Conservation (phyloP, 441 rosid genomes). For the Adansonia rubrostipa region DNA sequence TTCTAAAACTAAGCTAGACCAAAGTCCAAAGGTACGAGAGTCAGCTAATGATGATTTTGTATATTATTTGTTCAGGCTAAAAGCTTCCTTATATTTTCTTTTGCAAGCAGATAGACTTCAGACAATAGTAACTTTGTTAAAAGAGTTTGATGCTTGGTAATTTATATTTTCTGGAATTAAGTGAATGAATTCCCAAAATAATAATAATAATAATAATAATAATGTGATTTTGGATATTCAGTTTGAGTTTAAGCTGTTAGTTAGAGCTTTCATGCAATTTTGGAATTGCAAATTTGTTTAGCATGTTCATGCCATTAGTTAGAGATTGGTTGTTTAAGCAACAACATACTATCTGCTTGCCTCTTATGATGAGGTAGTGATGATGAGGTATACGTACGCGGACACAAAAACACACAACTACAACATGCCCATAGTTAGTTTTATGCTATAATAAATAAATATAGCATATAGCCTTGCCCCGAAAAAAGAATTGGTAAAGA, state of each 20-base stretch:
- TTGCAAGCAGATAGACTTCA: not conserved
- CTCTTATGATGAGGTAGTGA: not conserved
- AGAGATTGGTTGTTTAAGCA: not conserved
- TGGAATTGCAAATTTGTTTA: not conserved
- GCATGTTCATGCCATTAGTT: not conserved
- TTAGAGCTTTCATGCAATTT: not conserved
- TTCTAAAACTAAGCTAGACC: not conserved
- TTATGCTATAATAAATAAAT: not conserved
- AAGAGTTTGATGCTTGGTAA: slow-evolving; percentile 5
- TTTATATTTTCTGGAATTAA: not conserved
- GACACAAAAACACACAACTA: not conserved
- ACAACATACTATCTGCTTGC: not conserved
- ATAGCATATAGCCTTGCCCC: not conserved
- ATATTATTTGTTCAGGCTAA: slow-evolving; percentile 3
- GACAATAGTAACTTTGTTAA: not conserved
- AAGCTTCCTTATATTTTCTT: slow-evolving; percentile 1
- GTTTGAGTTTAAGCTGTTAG: slow-evolving; percentile 2
- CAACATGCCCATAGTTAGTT: not conserved
- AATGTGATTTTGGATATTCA: not conserved
- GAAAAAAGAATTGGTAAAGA: not conserved
- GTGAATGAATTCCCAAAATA: slow-evolving; percentile 4
- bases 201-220: too few species aligned
- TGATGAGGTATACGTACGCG: not conserved
- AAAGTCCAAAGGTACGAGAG: not conserved
- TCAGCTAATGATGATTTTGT: not conserved